A percentile compares a stretch with the other conserved stretches of the same genome.
Evolutionary conservation across 2,329 filamentous ascomycete genomes (phyloP).

Genomic region (Ustulina deusta): DNA sequence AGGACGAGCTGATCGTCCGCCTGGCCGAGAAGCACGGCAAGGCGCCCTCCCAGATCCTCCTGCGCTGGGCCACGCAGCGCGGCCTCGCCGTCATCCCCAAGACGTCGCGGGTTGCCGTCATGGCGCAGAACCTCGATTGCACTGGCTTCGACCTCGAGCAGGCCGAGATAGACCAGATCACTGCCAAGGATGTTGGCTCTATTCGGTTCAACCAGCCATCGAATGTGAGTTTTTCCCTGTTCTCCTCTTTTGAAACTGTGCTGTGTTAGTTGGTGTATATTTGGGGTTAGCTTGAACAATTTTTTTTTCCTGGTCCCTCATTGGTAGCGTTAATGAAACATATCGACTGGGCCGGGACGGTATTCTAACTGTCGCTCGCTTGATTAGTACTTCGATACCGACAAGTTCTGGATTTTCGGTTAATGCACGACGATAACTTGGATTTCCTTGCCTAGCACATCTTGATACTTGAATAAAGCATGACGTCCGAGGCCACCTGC

Average conservation of each 20-base stretch:
- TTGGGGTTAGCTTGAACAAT: background rate
- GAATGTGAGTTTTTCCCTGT: slow-evolving; percentile 65
- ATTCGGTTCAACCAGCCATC: slow-evolving; percentile 83
- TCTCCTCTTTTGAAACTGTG: slow-evolving; percentile 35
- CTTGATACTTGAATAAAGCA: slow-evolving; percentile 26
- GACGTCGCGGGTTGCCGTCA: slow-evolving; percentile 65
- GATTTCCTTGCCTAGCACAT: slow-evolving; percentile 23
- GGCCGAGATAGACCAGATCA: slow-evolving; percentile 75
- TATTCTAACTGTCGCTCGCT: slow-evolving; percentile 34
- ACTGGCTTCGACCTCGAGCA: slow-evolving; percentile 73
- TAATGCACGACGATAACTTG: slow-evolving; percentile 50
- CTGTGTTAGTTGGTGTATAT: background rate
- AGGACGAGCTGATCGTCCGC: slow-evolving; percentile 72
- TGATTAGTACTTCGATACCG: slow-evolving; percentile 66
- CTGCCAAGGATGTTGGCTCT: slow-evolving; percentile 68
- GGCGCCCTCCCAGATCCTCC: slow-evolving; percentile 81
- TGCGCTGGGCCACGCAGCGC: slow-evolving; percentile 89
- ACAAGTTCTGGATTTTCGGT: slow-evolving; percentile 69
- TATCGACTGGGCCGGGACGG: background rate
- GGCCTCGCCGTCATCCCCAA: slow-evolving; percentile 86
- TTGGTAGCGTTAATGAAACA: background rate
- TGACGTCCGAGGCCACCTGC: slow-evolving; percentile 7
- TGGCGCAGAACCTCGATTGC: slow-evolving; percentile 76
- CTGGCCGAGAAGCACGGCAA: slow-evolving; percentile 78
- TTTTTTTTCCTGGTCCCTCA: slow-evolving; percentile 17